Base-by-base conservation (phyloP, 257 asterid genomes). In the Solanum arcanum region DNA sequence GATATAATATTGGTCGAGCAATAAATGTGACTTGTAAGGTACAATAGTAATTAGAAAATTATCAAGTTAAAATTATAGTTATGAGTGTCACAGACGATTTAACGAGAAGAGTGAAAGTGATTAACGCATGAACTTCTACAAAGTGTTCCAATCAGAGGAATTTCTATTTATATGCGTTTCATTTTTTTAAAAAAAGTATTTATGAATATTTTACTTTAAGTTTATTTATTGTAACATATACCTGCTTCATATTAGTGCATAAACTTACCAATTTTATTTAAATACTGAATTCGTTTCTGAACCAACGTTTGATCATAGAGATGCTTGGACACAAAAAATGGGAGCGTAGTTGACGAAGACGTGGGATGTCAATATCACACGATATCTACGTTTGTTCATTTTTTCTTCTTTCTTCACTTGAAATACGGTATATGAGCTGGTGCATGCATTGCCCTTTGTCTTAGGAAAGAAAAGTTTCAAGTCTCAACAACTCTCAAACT, bases 321-420 rank as follows among this genome's bases (percentile, higher is more conserved):
- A 75, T 75, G 59, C 6, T 21, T 21, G 33, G 31, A 75, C 83
- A 75, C n/a, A 37, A 39, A 41, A 74, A 75, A 75, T 75, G 33
- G 21, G 52, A 21, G 35, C 11, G 3, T 41, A 39, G 56, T 23
- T 75, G 83, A 75, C 23, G 59, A 15, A 75, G 83, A 75, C 59
- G 82, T 74, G 82, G 82, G 33, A 74, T 74, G 82, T 74, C 33
- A 21, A 39, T 39, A 39, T 74, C 52, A 74, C 82, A 74, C 33
- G 52, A 39, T 39, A 39, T 74, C 56, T 74, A 39, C 82, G 59
- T 25, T 25, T 46, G 1, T 41, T n/a, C 9, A 3, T 39, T 75
- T 75, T 75, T 41, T 10, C 81, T 37, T 73, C 29, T 73, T 73
- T 73, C 81, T 73, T 73, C 49, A 73, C 81, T 73, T 37, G 49